phyloP scores from a whole-genome alignment of 2,329 filamentous ascomycete genomes.

The Magnaporthiopsis rhizophila region DNA sequence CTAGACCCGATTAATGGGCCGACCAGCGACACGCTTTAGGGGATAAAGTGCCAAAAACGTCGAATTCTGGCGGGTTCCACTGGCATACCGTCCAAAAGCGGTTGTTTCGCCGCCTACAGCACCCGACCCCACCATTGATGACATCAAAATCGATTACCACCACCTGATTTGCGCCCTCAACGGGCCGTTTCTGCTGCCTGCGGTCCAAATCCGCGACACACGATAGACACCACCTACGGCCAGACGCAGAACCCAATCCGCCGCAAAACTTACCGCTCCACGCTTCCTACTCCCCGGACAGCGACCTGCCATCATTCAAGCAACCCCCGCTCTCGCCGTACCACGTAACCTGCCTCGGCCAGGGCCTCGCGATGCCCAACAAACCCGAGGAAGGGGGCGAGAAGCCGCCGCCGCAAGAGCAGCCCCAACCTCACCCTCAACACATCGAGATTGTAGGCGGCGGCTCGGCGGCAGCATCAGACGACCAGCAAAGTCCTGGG shows the following conservation, averaged over 20 bases:
- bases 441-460: not conserved
- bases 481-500: slow-evolving; percentile 33
- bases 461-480: slow-evolving; percentile 10
- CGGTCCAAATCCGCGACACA: not conserved
- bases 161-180: not conserved
- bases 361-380: not conserved
- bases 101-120: not conserved
- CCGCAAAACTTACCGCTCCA: not conserved
- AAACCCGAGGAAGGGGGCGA: not conserved
- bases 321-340: not conserved
- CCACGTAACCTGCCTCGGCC: not conserved
- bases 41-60: not conserved
- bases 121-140: not conserved
- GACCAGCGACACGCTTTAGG: not conserved
- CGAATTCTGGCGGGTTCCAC: not conserved
- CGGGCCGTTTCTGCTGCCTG: not conserved
- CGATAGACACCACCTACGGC: too few species aligned
- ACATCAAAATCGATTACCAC: not conserved
- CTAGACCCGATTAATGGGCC: too few species aligned
- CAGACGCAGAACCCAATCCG: too few species aligned
- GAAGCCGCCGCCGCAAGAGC: not conserved
- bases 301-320: not conserved
- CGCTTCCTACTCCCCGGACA: not conserved
- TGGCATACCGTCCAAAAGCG: not conserved
- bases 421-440: not conserved